A percentile compares a stretch with the other conserved stretches of the same genome.
These are phyloP conservation scores for Fistulinella cinereoalba DNA, from an alignment of 1,284 basidiomycete genomes.

Conservation along the genomic window DNA sequence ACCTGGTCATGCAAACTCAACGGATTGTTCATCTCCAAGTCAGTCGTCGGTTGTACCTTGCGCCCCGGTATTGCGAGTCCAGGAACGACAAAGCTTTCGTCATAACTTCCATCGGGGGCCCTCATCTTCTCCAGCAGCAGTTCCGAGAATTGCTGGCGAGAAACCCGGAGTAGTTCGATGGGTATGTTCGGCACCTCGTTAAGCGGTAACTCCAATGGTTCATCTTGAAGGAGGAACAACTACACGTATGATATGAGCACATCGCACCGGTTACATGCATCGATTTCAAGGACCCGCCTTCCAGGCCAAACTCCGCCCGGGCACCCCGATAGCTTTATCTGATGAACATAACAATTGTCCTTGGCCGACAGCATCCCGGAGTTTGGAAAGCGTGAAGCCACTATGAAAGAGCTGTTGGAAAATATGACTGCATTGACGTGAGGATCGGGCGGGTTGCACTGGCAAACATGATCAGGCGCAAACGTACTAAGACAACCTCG, in stretches of 20 bases:
- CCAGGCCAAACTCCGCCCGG: constrained; percentile 75
- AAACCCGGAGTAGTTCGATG: constrained; percentile 44
- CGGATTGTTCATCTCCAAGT: constrained; percentile 79
- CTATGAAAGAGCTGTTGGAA: constrained; percentile 62
- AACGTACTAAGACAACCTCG: constrained; percentile 25
- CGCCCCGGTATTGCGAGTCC: constrained; percentile 43
- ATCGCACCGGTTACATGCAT: constrained; percentile 2
- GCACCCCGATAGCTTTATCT: constrained; percentile 43
- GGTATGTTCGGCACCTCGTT: constrained; percentile 44
- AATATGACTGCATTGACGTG: constrained; percentile 42
- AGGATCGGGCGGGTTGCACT: constrained; percentile 1
- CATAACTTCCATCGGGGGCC: constrained; percentile 77
- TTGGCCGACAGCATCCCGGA: constrained; percentile 61
- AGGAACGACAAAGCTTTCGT: constrained; percentile 59
- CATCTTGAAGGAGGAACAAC: constrained; percentile 59
- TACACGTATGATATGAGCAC: constrained; percentile 28
- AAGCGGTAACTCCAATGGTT: constrained; percentile 53
- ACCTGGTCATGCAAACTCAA: constrained; percentile 82
- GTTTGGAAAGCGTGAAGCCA: constrained; percentile 53
- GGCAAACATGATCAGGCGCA: background rate
- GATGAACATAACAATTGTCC: constrained; percentile 52
- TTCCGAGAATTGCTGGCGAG: constrained; percentile 51
- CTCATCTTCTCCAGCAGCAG: constrained; percentile 63
- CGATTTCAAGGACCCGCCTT: constrained; percentile 49
- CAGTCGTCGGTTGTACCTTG: constrained; percentile 35